Evolutionary conservation across 2,329 filamentous ascomycete species (phyloP), one percentile per base, ranked within the genome.

Genomic region (Penicillium janthinellum): DNA sequence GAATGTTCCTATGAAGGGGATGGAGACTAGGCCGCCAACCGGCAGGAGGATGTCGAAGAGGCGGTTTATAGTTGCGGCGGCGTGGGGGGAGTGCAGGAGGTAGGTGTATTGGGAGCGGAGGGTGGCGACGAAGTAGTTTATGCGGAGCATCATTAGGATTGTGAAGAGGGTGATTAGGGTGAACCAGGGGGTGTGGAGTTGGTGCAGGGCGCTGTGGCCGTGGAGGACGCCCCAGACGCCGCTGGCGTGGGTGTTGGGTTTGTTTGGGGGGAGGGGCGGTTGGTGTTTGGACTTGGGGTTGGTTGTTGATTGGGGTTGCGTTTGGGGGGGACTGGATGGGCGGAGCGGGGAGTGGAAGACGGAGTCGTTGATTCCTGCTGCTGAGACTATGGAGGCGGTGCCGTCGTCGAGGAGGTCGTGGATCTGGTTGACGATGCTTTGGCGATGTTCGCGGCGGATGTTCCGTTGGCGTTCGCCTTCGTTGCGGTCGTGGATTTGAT

Each of bases 51-150:
- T 77, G 70, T 96, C 92, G 77, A 97, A 96, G 75, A 93, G 88
- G 58, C 89, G 84, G 78, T 96, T 96, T 71, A 96, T 83, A 57
- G 84, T 78, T 8, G 87, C 82, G 0, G 92, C 90, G 58, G 83
- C 81, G 1, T 79, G 74, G 60, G 81, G 79, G 11, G 86, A 86
- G 48, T 81, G 81, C 15, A 96, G 85, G 8, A 97, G 84, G 67
- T 88, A 88, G 47, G 87, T 84, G 77, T 96, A 96, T 74, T 97
- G 92, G 1, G 88, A 83, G 2, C 90, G 85, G 60, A 96, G 88
- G 2, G 92, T 95, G 4, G 92, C 91, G 53, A 96, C 91, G 72
- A 96, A 96, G 80, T 92, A 96, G 78, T 96, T 96, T 82, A 96
- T 96, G 39, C 89, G 84, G 1, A 88, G 89, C 88, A 90, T 90